Percentiles rank a stretch among this genome's conserved stretches.
phyloP scores from a whole-genome alignment of 1,284 basidiomycete species.

The Tilletia caries region DNA sequence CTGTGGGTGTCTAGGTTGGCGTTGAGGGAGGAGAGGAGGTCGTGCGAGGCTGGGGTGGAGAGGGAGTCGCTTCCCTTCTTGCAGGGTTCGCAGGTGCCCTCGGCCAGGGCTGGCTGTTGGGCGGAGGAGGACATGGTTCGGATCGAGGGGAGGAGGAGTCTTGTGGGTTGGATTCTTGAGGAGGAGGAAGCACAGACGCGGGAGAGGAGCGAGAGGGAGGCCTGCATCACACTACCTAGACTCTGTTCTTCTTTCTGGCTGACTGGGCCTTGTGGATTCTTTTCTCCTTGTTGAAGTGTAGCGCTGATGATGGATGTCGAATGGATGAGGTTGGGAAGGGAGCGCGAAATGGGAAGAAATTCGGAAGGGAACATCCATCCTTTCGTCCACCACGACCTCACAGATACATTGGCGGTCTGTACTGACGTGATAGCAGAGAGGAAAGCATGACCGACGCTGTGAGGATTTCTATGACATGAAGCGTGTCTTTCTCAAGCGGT shows the following conservation, averaged over 20 bases:
- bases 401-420: too few species aligned
- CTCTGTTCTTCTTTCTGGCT: too few species aligned
- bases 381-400: too few species aligned
- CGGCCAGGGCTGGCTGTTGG: background rate
- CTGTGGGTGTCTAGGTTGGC: background rate
- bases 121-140: background rate
- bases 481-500: background rate
- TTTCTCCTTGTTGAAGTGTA: too few species aligned
- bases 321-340: too few species aligned
- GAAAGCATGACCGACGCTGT: too few species aligned
- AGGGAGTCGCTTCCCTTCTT: constrained; percentile 6
- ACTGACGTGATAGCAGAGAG: too few species aligned
- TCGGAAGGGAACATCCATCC: too few species aligned
- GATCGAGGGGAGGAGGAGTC: background rate
- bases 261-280: too few species aligned
- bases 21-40: background rate
- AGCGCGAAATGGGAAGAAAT: too few species aligned
- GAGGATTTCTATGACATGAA: too few species aligned
- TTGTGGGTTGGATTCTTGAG: background rate
- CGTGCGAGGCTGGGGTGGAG: background rate
- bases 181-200: background rate
- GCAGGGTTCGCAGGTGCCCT: constrained; percentile 7
- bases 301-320: too few species aligned
- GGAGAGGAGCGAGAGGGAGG: background rate
- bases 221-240: background rate